Conservation (phyloP, 768 basidiomycete species). For the Leucocoprinus birnbaumii region DNA sequence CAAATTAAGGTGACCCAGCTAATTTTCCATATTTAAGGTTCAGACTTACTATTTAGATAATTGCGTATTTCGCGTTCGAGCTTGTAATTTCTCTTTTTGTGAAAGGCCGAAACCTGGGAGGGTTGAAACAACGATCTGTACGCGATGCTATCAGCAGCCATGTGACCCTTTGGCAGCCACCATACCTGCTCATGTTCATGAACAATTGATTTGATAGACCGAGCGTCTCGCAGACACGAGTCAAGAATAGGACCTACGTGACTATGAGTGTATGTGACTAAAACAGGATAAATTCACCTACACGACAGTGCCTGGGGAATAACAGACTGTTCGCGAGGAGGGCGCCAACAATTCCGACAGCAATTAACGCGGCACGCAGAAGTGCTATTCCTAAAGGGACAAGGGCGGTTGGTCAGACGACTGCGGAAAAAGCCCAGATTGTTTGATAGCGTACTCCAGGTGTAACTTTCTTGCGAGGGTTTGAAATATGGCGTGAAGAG, state of each 20-base stretch:
- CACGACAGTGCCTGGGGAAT: slow-evolving; percentile 46
- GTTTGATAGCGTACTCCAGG: neutral
- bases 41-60: slow-evolving; percentile 27
- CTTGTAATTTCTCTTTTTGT: slow-evolving; percentile 29
- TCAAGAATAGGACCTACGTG: slow-evolving; percentile 38
- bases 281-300: slow-evolving; percentile 15
- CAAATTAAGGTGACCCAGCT: neutral
- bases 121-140: slow-evolving; percentile 32
- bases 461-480: neutral
- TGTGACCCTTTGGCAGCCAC: neutral
- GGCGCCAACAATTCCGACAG: slow-evolving; percentile 42
- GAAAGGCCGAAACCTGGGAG: slow-evolving; percentile 21
- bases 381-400: slow-evolving; percentile 32
- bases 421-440: neutral
- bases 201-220: slow-evolving; percentile 41
- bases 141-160: neutral
- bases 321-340: slow-evolving; percentile 40
- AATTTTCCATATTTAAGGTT: neutral
- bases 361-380: slow-evolving; percentile 38
- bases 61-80: slow-evolving; percentile 41
- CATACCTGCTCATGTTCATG: slow-evolving; percentile 37
- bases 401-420: neutral
- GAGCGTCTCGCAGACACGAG: slow-evolving; percentile 33
- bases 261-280: neutral
- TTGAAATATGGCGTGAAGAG: neutral